phyloP scores from a whole-genome alignment of 208 protist species.

The Crithidia fasciculata region DNA sequence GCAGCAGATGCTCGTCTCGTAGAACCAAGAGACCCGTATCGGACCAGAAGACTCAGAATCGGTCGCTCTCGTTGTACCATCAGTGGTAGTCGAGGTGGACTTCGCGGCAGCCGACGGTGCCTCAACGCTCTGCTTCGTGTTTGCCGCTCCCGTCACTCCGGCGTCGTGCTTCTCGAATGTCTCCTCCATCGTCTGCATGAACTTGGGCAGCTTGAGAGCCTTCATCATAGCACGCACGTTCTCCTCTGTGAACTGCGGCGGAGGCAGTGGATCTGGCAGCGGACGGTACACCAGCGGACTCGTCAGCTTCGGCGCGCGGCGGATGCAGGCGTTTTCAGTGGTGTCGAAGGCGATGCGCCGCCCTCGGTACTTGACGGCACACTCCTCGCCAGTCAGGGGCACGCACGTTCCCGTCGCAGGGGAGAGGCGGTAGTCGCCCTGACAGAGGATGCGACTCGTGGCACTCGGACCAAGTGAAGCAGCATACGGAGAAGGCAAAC shows the following conservation, averaged over 20 bases:
- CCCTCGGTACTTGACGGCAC: constrained; percentile 27
- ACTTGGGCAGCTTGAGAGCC: constrained; percentile 24
- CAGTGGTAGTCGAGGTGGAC: not conserved
- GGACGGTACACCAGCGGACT: constrained; percentile 22
- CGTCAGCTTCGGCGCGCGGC: constrained; percentile 18
- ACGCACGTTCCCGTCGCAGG: constrained; percentile 8
- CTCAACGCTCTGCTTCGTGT: not conserved
- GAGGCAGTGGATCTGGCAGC: constrained; percentile 24
- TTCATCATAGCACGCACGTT: constrained; percentile 16
- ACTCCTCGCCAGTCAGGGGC: constrained; percentile 28
- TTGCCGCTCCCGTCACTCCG: not conserved
- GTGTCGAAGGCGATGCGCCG: constrained; percentile 26
- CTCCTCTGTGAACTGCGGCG: constrained; percentile 20
- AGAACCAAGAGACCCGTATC: not conserved
- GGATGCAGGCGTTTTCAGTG: constrained; percentile 10
- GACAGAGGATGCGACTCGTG: constrained; percentile 29
- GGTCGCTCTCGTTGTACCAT: not conserved
- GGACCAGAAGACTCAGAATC: not conserved
- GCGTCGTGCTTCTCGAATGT: constrained; percentile 10
- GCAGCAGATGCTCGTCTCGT: constrained; percentile 10
- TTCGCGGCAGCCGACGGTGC: not conserved
- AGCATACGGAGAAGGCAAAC: constrained; percentile 26
- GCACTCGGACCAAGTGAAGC: constrained; percentile 13
- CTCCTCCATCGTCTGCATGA: constrained; percentile 31
- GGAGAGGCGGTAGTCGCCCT: constrained; percentile 36